Percentiles rank a stretch among this genome's conserved stretches.
Evolutionary conservation across 441 rosid genomes (phyloP).

Genomic region (Euphorbia corollata): DNA sequence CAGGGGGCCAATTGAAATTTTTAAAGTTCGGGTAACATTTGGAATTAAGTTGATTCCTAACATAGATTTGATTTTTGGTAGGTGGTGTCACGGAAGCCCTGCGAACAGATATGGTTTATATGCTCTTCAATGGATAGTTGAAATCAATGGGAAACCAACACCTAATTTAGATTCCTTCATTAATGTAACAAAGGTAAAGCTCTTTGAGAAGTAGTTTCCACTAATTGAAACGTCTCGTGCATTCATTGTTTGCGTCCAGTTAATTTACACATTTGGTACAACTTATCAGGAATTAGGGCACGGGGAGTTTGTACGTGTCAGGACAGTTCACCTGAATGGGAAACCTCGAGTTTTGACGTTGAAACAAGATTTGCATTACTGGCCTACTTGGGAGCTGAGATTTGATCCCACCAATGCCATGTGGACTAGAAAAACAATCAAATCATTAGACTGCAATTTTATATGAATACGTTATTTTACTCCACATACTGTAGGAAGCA

Average conservation of each 20-base stretch:
- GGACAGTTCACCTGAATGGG: constrained; percentile 76
- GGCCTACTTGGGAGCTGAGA: constrained; percentile 94
- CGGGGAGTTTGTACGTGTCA: constrained; percentile 78
- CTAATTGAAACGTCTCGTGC: neutral
- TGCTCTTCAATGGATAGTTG: constrained; percentile 93
- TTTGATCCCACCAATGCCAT: constrained; percentile 70
- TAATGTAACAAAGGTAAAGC: constrained; percentile 60
- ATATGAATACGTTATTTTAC: too few species aligned
- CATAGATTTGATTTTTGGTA: constrained; percentile 24
- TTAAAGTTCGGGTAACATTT: too few species aligned
- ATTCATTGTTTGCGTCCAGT: too few species aligned
- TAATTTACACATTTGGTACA: neutral
- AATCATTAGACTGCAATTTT: constrained; percentile 29
- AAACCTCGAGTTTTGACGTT: constrained; percentile 88
- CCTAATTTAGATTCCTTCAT: constrained; percentile 79
- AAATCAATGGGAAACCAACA: constrained; percentile 74
- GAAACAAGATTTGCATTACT: constrained; percentile 94
- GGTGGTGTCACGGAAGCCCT: constrained; percentile 96
- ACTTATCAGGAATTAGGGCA: constrained; percentile 68
- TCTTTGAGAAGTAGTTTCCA: neutral
- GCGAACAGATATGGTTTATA: constrained; percentile 80
- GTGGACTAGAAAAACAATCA: constrained; percentile 64
- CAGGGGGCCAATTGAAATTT: too few species aligned
- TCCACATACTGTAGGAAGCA: neutral
- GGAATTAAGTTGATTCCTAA: neutral